Evolutionary conservation across 305 asterid genomes (phyloP).

Genomic region (Fraxinus velutina): DNA sequence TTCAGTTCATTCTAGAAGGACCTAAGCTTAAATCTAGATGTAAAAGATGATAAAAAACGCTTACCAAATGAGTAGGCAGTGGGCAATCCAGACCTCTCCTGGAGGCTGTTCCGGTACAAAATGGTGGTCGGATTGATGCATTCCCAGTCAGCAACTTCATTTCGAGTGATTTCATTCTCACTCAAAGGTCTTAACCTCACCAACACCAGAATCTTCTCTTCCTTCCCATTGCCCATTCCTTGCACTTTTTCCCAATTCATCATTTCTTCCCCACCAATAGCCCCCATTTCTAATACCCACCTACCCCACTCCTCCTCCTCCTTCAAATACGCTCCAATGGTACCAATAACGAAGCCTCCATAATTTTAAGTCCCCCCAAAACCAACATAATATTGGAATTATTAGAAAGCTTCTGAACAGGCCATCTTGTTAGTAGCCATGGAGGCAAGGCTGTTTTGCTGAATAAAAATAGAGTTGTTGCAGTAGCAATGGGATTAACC

Average conservation of each 20-base stretch:
- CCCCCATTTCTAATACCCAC: conserved; percentile 55
- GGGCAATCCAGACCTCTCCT: conserved; percentile 89
- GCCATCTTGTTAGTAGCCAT: conserved; percentile 33
- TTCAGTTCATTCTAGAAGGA: neutral
- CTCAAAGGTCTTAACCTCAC: conserved; percentile 91
- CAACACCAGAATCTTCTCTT: conserved; percentile 81
- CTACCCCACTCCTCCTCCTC: conserved; percentile 15
- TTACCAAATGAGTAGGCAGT: conserved; percentile 84
- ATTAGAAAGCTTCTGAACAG: conserved; percentile 26
- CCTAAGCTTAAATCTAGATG: neutral
- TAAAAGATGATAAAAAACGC: conserved; percentile 17
- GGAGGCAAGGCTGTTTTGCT: conserved; percentile 33
- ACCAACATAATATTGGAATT: conserved; percentile 20
- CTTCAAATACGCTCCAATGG: conserved; percentile 33
- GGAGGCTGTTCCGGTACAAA: conserved; percentile 86
- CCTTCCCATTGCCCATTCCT: conserved; percentile 45
- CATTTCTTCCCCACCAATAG: conserved; percentile 74
- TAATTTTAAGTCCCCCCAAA: conserved; percentile 18
- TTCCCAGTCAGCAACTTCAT: conserved; percentile 92
- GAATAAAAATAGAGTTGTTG: conserved; percentile 31
- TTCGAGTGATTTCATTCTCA: conserved; percentile 68
- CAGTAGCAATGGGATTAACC: conserved; percentile 29
- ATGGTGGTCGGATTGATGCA: conserved; percentile 83
- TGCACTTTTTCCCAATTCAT: conserved; percentile 75
- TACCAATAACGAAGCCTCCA: conserved; percentile 26